A percentile compares a stretch with the other conserved stretches of the same genome.
Conservation (phyloP, 495 filamentous ascomycete species). For the Neurospora hispaniola region DNA sequence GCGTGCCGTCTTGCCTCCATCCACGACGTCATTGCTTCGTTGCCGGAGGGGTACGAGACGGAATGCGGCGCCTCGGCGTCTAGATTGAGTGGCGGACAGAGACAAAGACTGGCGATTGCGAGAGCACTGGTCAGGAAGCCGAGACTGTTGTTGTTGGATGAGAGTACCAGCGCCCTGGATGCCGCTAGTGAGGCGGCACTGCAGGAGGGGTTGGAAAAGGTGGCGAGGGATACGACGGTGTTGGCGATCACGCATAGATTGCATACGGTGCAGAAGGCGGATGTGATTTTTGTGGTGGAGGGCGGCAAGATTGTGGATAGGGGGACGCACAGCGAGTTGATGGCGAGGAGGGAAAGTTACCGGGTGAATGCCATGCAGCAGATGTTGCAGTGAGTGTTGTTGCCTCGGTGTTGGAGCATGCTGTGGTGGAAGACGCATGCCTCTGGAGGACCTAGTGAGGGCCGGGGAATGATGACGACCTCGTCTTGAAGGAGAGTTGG, state of each 20-base stretch:
- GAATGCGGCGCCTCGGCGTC: conserved; percentile 39
- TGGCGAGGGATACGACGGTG: conserved; percentile 62
- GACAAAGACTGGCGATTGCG: conserved; percentile 67
- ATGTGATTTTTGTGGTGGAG: conserved; percentile 68
- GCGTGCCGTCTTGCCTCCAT: conserved; percentile 49
- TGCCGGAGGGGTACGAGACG: conserved; percentile 56
- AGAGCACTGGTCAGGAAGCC: conserved; percentile 69
- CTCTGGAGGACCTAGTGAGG: too few relatives aligned
- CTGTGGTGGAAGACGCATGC: not conserved
- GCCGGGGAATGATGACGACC: not conserved
- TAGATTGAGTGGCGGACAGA: conserved; percentile 46
- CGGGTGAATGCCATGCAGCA: conserved; percentile 41
- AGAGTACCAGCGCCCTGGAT: conserved; percentile 76
- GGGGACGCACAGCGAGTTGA: conserved; percentile 58
- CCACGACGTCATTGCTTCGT: conserved; percentile 42
- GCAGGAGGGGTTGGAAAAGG: conserved; percentile 61
- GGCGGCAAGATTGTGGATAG: conserved; percentile 52
- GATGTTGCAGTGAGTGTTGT: conserved; percentile 14
- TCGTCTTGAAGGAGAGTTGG: not conserved
- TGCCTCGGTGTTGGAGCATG: too few relatives aligned
- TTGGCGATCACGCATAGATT: conserved; percentile 76
- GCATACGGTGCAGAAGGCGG: conserved; percentile 62
- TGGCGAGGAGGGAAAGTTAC: conserved; percentile 49
- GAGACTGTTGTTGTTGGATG: conserved; percentile 72
- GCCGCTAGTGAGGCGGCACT: conserved; percentile 57